A percentile compares a stretch with the other conserved stretches of the same genome.
phyloP scores from a whole-genome alignment of 768 basidiomycete genomes.

The Suillus discolor region DNA sequence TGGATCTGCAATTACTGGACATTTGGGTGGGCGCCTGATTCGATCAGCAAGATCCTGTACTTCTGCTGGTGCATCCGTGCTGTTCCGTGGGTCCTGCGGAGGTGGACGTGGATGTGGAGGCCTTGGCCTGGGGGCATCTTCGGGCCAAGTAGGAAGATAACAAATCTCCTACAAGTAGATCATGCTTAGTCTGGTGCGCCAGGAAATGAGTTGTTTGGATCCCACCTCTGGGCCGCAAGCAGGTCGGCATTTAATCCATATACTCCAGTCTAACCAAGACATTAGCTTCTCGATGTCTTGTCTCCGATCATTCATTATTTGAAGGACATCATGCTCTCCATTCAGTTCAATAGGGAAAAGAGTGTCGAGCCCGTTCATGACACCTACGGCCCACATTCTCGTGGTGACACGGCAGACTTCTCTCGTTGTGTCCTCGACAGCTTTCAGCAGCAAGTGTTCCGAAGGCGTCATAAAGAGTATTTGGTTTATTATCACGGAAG shows the following conservation, averaged over 20 bases:
- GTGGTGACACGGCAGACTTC: constrained; percentile 22
- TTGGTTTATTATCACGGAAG: constrained; percentile 4
- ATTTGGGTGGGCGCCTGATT: background rate
- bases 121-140: constrained; percentile 1
- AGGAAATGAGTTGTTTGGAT: background rate
- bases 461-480: constrained; percentile 14
- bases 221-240: constrained; percentile 21
- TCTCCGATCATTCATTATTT: constrained; percentile 13
- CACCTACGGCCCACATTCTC: constrained; percentile 22
- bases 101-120: background rate
- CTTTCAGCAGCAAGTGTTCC: constrained; percentile 15
- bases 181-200: background rate
- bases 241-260: constrained; percentile 25
- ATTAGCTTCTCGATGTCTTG: constrained; percentile 17
- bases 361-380: constrained; percentile 14
- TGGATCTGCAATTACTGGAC: background rate
- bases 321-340: background rate
- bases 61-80: background rate
- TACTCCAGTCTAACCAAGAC: constrained; percentile 26
- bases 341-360: background rate
- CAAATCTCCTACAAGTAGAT: constrained; percentile 23
- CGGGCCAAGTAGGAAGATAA: constrained; percentile 28
- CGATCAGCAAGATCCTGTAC: background rate
- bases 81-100: background rate
- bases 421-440: constrained; percentile 17